Evolutionary conservation across 2,329 filamentous ascomycete genomes (phyloP).

Genomic region (Fusarium luffae): DNA sequence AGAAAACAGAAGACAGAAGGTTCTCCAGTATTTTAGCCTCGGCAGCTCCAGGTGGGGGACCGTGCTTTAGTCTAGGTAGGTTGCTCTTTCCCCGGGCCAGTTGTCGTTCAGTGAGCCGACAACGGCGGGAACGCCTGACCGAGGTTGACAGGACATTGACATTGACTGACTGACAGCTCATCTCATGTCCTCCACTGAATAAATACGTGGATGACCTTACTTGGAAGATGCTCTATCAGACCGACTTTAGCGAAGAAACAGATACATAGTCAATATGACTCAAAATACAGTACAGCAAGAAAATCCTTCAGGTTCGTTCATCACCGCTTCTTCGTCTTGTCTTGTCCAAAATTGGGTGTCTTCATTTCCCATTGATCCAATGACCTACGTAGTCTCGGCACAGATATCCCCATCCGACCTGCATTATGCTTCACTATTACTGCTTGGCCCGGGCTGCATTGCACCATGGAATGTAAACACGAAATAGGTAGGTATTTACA

Average conservation of each 20-base stretch:
- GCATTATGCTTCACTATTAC: conserved; percentile 18
- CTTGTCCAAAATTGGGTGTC: conserved; percentile 15
- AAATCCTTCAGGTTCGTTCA: background rate
- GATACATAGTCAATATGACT: background rate
- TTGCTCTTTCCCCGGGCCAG: conserved; percentile 20
- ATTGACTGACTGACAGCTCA: background rate
- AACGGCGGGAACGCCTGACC: conserved; percentile 32
- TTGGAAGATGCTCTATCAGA: background rate
- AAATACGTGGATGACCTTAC: background rate
- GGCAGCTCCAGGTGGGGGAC: conserved; percentile 37
- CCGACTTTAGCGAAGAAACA: background rate
- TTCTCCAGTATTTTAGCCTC: conserved; percentile 40
- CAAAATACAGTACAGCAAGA: background rate
- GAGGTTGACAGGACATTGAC: conserved; percentile 24
- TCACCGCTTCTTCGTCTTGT: conserved; percentile 11
- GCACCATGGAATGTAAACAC: background rate
- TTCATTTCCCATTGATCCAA: conserved; percentile 39
- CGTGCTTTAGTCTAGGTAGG: conserved; percentile 5
- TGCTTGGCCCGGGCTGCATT: conserved; percentile 8
- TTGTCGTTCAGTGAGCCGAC: conserved; percentile 26
- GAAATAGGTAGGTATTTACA: background rate
- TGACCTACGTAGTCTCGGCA: conserved; percentile 28
- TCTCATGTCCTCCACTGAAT: conserved; percentile 19
- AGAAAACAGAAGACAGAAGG: conserved; percentile 8
- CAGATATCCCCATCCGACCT: conserved; percentile 13